Conservation (phyloP, 2,329 filamentous ascomycete genomes). For the Penicillium sp. region DNA sequence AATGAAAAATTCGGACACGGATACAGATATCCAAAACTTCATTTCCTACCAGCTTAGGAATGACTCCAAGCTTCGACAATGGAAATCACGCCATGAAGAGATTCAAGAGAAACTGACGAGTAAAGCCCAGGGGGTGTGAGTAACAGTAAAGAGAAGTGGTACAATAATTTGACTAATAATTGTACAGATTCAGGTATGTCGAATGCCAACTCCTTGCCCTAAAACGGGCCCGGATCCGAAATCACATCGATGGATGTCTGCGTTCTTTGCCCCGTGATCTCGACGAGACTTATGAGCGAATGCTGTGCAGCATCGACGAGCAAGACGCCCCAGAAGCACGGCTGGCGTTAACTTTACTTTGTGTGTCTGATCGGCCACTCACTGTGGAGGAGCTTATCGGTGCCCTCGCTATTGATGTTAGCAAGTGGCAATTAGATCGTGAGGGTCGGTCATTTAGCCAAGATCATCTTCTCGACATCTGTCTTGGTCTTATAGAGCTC, state of each 20-base stretch:
- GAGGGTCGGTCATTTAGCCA: slow-evolving; percentile 10
- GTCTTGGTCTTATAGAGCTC: slow-evolving; percentile 18
- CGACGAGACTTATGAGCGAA: slow-evolving; percentile 27
- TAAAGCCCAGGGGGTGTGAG: slow-evolving; percentile 10
- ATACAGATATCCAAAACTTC: slow-evolving; percentile 19
- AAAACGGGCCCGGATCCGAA: slow-evolving; percentile 9
- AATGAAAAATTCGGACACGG: slow-evolving; percentile 8
- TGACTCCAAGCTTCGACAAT: slow-evolving; percentile 13
- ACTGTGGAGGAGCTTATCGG: slow-evolving; percentile 20
- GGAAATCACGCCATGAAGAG: slow-evolving; percentile 9
- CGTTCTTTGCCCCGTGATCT: slow-evolving; percentile 19
- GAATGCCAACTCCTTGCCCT: slow-evolving; percentile 22
- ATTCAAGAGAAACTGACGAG: slow-evolving; percentile 1
- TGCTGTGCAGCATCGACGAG: slow-evolving; percentile 19
- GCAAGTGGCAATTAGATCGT: slow-evolving; percentile 4
- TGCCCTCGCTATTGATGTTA: slow-evolving; percentile 20
- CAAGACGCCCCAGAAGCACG: slow-evolving; percentile 15
- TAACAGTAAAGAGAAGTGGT: background rate
- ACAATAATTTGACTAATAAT: slow-evolving; percentile 3
- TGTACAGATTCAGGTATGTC: slow-evolving; percentile 24
- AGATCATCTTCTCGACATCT: slow-evolving; percentile 19
- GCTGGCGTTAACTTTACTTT: slow-evolving; percentile 21
- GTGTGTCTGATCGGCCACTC: slow-evolving; percentile 18
- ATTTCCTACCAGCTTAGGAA: slow-evolving; percentile 13
- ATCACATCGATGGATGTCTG: slow-evolving; percentile 20